A percentile compares a stretch with the other conserved stretches of the same genome.
Evolutionary conservation across 2,329 filamentous ascomycete genomes (phyloP).

Genomic region (Fusarium acutatum): DNA sequence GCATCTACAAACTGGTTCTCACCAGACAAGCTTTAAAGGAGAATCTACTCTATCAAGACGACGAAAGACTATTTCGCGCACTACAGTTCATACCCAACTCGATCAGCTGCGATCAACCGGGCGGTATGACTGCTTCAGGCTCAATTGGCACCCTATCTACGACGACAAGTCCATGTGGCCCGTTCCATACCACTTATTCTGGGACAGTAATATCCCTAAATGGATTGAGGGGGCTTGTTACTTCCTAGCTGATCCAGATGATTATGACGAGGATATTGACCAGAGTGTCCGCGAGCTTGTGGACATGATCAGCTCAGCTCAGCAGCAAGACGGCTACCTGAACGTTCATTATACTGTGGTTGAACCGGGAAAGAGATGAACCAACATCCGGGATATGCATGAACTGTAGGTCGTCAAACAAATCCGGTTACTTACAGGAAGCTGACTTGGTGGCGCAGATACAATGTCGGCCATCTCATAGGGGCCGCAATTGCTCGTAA

Average conservation of each 20-base stretch:
- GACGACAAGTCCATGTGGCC: slow-evolving; percentile 60
- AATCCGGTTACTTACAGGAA: not conserved
- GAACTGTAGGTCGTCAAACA: slow-evolving; percentile 57
- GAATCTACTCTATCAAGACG: slow-evolving; percentile 48
- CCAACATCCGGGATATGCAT: slow-evolving; percentile 68
- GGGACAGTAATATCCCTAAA: slow-evolving; percentile 53
- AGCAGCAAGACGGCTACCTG: slow-evolving; percentile 68
- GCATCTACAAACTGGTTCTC: slow-evolving; percentile 49
- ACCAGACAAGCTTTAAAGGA: slow-evolving; percentile 48
- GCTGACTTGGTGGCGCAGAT: slow-evolving; percentile 43
- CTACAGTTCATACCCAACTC: slow-evolving; percentile 60
- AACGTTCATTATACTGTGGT: slow-evolving; percentile 70
- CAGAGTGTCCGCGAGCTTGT: slow-evolving; percentile 54
- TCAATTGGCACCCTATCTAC: slow-evolving; percentile 64
- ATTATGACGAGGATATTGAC: slow-evolving; percentile 19
- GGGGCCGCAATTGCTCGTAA: slow-evolving; percentile 67
- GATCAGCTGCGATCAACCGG: slow-evolving; percentile 62
- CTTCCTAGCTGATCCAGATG: not conserved
- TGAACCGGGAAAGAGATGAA: slow-evolving; percentile 62
- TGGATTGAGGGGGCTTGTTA: slow-evolving; percentile 11
- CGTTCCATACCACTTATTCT: slow-evolving; percentile 65
- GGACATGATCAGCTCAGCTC: slow-evolving; percentile 63
- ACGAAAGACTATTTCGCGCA: slow-evolving; percentile 44
- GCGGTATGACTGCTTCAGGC: slow-evolving; percentile 64
- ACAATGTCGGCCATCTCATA: slow-evolving; percentile 69